phyloP scores from a whole-genome alignment of 2,329 filamentous ascomycete genomes.

The Penicillium olsonii region DNA sequence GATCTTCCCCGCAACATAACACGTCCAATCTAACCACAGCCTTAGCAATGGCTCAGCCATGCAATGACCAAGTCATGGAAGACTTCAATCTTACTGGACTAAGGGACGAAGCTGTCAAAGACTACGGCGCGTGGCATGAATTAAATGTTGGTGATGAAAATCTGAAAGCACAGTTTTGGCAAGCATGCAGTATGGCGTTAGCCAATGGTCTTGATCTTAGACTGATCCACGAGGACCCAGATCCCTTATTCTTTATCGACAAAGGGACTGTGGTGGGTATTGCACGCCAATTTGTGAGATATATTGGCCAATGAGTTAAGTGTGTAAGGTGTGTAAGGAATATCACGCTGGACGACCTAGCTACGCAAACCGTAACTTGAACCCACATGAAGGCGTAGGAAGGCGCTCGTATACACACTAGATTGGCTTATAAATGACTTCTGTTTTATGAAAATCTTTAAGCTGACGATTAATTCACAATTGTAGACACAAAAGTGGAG shows the following conservation, averaged over 20 bases:
- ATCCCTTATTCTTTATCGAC: not conserved
- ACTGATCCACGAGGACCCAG: slow-evolving; percentile 5
- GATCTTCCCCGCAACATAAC: slow-evolving; percentile 1
- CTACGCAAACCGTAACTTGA: not conserved
- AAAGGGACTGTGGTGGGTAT: slow-evolving; percentile 1
- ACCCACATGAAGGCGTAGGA: not conserved
- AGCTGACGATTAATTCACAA: not conserved
- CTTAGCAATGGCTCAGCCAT: not conserved
- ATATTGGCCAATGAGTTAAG: slow-evolving; percentile 3
- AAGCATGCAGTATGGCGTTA: slow-evolving; percentile 3
- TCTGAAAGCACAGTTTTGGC: slow-evolving; percentile 7
- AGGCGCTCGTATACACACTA: not conserved
- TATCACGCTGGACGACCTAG: not conserved
- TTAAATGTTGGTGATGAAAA: slow-evolving; percentile 2
- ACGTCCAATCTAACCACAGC: not conserved
- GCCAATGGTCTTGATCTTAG: not conserved
- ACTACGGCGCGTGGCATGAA: slow-evolving; percentile 7
- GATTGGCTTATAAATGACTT: not conserved
- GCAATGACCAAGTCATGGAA: not conserved
- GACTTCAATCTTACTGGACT: not conserved
- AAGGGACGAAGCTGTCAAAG: slow-evolving; percentile 1
- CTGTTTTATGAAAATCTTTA: not conserved
- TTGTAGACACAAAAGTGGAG: not conserved
- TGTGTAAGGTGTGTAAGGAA: not conserved
- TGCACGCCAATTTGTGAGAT: slow-evolving; percentile 1